Evolutionary conservation across 768 basidiomycete genomes (phyloP).

Genomic region (Xerocomellus intermedius): DNA sequence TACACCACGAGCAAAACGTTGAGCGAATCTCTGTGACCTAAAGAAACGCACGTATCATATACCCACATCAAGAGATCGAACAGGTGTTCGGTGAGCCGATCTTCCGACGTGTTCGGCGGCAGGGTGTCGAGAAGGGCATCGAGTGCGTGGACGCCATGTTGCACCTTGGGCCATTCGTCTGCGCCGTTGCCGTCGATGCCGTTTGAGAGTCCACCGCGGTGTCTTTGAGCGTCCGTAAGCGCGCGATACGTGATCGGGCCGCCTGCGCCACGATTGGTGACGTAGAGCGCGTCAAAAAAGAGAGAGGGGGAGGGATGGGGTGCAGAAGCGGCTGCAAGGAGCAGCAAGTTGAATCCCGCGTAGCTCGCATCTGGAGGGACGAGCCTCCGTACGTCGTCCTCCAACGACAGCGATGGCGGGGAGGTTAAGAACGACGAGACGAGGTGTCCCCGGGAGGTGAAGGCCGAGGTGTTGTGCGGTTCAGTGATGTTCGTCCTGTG

Average conservation of each 20-base stretch:
- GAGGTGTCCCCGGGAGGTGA: slow-evolving; percentile 66
- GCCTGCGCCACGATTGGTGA: slow-evolving; percentile 74
- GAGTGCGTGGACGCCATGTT: slow-evolving; percentile 52
- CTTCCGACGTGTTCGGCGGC: slow-evolving; percentile 42
- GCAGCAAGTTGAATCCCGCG: slow-evolving; percentile 80
- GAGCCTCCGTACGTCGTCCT: slow-evolving; percentile 48
- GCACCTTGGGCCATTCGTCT: slow-evolving; percentile 72
- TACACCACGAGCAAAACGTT: neutral
- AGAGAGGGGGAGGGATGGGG: slow-evolving; percentile 21
- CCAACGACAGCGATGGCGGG: slow-evolving; percentile 44
- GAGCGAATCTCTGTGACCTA: slow-evolving; percentile 5
- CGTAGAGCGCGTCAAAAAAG: slow-evolving; percentile 51
- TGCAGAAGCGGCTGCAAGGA: slow-evolving; percentile 46
- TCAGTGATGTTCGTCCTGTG: slow-evolving; percentile 86
- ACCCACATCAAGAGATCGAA: slow-evolving; percentile 73
- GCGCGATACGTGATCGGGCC: slow-evolving; percentile 53
- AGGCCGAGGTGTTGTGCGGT: slow-evolving; percentile 40
- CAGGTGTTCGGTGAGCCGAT: slow-evolving; percentile 53
- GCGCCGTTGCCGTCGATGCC: slow-evolving; percentile 65
- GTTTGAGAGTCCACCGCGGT: slow-evolving; percentile 68
- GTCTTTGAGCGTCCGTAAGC: slow-evolving; percentile 48
- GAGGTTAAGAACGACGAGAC: slow-evolving; percentile 66
- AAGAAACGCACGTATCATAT: slow-evolving; percentile 11
- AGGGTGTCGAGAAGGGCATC: slow-evolving; percentile 40
- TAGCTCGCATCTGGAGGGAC: slow-evolving; percentile 50